These are phyloP conservation scores for Echinochloa phyllopogon DNA, from an alignment of 176 grass and related monocot species.

Conservation along the genomic window DNA sequence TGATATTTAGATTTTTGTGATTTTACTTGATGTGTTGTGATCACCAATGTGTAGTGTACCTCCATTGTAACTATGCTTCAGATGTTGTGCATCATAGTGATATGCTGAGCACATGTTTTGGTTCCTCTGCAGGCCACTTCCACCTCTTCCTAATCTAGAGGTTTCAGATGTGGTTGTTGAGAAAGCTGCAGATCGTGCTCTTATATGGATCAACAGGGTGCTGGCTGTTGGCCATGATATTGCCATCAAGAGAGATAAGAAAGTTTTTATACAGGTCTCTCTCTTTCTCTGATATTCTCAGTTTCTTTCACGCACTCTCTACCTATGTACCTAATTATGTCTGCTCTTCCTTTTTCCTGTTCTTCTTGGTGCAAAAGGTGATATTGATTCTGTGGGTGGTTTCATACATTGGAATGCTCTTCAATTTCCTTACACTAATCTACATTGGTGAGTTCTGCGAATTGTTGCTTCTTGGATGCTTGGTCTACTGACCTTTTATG, in stretches of 20 bases:
- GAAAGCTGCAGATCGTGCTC: constrained; percentile 61
- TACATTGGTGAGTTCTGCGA: constrained; percentile 81
- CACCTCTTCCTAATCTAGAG: constrained; percentile 91
- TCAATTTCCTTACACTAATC: constrained; percentile 90
- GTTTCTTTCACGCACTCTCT: background rate
- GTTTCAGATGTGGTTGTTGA: constrained; percentile 70
- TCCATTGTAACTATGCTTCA: background rate
- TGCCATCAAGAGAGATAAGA: constrained; percentile 85
- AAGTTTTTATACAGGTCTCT: constrained; percentile 70
- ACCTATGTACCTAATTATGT: constrained; percentile 6
- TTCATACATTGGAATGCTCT: constrained; percentile 78
- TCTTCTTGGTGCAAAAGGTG: constrained; percentile 47
- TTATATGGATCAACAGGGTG: constrained; percentile 74
- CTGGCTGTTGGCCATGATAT: constrained; percentile 80
- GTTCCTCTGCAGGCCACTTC: constrained; percentile 72
- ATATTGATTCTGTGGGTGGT: constrained; percentile 78
- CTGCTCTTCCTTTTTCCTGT: constrained; percentile 24
- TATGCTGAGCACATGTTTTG: constrained; percentile 1
- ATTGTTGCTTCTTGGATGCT: constrained; percentile 29
- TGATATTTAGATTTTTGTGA: background rate
- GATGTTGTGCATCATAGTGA: background rate
- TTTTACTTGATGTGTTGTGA: background rate
- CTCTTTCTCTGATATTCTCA: background rate
- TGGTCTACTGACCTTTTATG: background rate
- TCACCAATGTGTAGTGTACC: background rate